Evolutionary conservation across 345 rosid genomes (phyloP).

Genomic region (Salix arbutifolia): DNA sequence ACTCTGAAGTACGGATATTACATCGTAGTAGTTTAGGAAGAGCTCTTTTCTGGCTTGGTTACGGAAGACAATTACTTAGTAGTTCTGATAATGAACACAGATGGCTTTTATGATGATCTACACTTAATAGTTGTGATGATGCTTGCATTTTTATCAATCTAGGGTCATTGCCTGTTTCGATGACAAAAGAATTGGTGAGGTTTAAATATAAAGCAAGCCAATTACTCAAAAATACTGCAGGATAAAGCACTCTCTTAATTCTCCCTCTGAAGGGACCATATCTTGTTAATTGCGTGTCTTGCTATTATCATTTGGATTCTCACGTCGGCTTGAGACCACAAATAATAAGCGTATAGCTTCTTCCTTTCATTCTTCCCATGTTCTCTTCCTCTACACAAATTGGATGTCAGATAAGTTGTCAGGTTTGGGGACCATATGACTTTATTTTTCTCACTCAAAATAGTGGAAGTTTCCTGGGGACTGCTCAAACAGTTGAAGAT

Average conservation of each 20-base stretch:
- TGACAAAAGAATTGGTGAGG: not conserved
- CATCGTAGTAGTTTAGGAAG: not conserved
- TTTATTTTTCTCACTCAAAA: conserved; percentile 18
- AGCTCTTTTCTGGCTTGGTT: not conserved
- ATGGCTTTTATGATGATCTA: not conserved
- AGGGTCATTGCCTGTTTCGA: not conserved
- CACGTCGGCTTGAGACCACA: not conserved
- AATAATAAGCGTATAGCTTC: conserved; percentile 4
- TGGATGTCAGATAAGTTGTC: conserved; percentile 26
- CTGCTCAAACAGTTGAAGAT: conserved; percentile 26
- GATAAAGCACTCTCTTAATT: not conserved
- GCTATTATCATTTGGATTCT: not conserved
- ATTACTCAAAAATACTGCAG: not conserved
- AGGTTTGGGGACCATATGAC: conserved; percentile 28
- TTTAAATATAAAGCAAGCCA: not conserved
- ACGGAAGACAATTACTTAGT: not conserved
- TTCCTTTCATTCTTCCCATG: not conserved
- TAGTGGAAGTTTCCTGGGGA: conserved; percentile 37
- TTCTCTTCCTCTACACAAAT: conserved; percentile 7
- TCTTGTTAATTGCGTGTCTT: not conserved
- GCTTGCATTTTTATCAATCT: not conserved
- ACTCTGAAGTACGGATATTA: not conserved
- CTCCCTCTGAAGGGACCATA: not conserved
- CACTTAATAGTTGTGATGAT: not conserved
- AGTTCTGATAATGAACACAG: not conserved